phyloP scores from a whole-genome alignment of 768 basidiomycete species.

The Serpula lacrymans region DNA sequence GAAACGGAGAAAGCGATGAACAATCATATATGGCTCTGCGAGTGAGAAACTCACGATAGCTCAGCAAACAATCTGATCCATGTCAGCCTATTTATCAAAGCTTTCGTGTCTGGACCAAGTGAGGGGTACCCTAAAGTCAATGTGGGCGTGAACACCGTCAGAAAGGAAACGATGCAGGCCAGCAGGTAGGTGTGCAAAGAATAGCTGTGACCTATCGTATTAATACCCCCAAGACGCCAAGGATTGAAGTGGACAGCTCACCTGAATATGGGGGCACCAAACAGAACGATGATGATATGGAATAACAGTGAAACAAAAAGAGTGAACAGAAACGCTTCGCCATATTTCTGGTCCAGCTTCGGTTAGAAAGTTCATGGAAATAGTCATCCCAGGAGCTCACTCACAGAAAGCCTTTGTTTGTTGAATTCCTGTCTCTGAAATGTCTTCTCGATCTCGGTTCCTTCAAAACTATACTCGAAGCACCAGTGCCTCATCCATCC shows the following conservation, averaged over 20 bases:
- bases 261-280: slow-evolving; percentile 74
- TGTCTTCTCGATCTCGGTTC: slow-evolving; percentile 40
- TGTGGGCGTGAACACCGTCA: slow-evolving; percentile 64
- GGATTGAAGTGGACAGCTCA: slow-evolving; percentile 22
- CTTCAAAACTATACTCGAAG: slow-evolving; percentile 38
- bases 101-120: slow-evolving; percentile 35
- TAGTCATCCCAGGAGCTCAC: slow-evolving; percentile 15
- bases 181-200: slow-evolving; percentile 61
- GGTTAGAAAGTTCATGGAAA: slow-evolving; percentile 2
- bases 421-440: slow-evolving; percentile 40
- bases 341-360: slow-evolving; percentile 40
- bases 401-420: slow-evolving; percentile 35
- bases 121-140: slow-evolving; percentile 67
- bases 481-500: slow-evolving; percentile 62
- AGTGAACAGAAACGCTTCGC: slow-evolving; percentile 52
- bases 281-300: slow-evolving; percentile 53
- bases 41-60: slow-evolving; percentile 62
- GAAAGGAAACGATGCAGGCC: slow-evolving; percentile 61
- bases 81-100: slow-evolving; percentile 54
- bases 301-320: slow-evolving; percentile 42
- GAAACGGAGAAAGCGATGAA: slow-evolving; percentile 1
- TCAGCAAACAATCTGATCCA: slow-evolving; percentile 84
- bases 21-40: neutral
- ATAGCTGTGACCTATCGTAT: slow-evolving; percentile 1
- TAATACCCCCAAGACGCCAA: slow-evolving; percentile 3